Evolutionary conservation across 208 protist genomes (phyloP), one percentile per base, ranked within the genome.

Genomic region (Acanthamoeba healyi): DNA sequence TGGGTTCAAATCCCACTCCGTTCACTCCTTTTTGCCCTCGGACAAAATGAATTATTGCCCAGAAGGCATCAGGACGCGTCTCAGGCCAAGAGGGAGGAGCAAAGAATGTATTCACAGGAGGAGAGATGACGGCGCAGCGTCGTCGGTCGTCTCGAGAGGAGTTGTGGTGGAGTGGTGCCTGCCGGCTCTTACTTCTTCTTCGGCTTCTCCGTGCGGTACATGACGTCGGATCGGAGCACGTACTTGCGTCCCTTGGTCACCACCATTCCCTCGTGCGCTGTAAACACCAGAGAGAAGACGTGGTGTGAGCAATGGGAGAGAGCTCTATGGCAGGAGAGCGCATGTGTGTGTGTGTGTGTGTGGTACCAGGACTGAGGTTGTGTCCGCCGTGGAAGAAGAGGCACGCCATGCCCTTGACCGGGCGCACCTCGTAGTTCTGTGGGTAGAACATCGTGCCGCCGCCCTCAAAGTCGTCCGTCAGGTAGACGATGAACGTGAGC

Each of bases 401-500:
- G 82, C 49, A 70, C 54, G 82, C 89, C 56, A 34, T 81, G 72
- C 89, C 89, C 54, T 81, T 74, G 72, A 94, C 89, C 12, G 44
- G 63, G 5, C 32, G 46, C 49, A 67, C 70, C 26, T 94, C 54
- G 49, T 56, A 49, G 15, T 46, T 1, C 32, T 24, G 9, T 0
- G 89, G 89, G 36, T 81, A 94, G 89, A 94, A 81, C 36, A 26
- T 46, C 19, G 89, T 94, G 70, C 38, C n/a, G n/a, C 89, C 89
- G 40, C 72, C 89, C 14, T 81, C 65, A 56, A 94, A 72, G 49
- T 81, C 89, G 40, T 94, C 89, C 4, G 56, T 94, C 15, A 94
- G 63, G 72, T 94, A 94, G 46, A 94, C 38, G 72, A 94, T 94
- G 72, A 94, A 56, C 32, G 89, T 94, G 32, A 94, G 32, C 70